These are phyloP conservation scores for Rhodotorula sp. DNA, from an alignment of 1,284 basidiomycete species.

Conservation along the genomic window DNA sequence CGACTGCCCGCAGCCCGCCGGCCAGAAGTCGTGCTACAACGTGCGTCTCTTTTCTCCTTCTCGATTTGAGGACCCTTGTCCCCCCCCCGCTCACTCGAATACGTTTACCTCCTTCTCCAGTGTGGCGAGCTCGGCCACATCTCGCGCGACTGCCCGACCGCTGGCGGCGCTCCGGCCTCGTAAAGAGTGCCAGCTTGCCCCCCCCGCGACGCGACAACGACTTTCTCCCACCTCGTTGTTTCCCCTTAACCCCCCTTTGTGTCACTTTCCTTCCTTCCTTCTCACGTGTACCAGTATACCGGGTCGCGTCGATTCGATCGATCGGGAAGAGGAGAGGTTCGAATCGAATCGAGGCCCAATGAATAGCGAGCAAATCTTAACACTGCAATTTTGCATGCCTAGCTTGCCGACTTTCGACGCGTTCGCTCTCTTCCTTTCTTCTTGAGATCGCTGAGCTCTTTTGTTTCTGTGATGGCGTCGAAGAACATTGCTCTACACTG, in stretches of 20 bases:
- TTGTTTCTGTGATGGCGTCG: neutral
- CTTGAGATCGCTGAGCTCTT: no score
- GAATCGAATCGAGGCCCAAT: no score
- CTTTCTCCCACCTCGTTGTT: neutral
- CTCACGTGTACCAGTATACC: neutral
- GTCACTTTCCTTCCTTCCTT: neutral
- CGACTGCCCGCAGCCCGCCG: conserved; percentile 39
- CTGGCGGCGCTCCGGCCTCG: conserved; percentile 8
- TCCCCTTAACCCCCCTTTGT: neutral
- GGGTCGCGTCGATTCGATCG: neutral
- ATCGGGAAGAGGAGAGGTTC: no score
- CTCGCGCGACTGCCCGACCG: conserved; percentile 55
- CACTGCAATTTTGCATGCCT: no score
- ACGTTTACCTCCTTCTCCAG: conserved; percentile 45
- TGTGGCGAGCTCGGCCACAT: conserved; percentile 76
- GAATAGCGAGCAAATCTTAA: no score
- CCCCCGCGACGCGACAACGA: no score
- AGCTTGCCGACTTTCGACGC: no score
- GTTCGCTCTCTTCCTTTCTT: no score
- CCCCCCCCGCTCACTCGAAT: neutral
- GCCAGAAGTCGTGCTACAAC: conserved; percentile 37
- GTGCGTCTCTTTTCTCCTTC: neutral
- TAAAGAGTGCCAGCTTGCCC: neutral
- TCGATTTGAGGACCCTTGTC: no score
- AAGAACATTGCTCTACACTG: neutral